These are phyloP conservation scores for Xylariales sp. DNA, from an alignment of 2,329 filamentous ascomycete species.

Conservation along the genomic window DNA sequence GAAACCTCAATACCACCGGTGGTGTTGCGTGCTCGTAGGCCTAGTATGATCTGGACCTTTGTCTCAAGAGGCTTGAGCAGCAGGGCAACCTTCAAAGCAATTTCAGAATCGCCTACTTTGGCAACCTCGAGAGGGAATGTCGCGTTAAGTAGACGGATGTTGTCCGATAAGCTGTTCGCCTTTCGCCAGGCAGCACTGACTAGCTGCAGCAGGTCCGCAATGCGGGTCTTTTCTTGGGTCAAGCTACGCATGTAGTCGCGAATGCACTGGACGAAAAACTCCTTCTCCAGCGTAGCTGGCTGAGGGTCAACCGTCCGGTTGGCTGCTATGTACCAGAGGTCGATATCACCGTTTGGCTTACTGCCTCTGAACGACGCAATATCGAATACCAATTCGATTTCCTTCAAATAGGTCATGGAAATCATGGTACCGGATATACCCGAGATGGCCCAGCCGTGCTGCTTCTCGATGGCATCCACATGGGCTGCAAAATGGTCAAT, in stretches of 20 bases:
- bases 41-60: constrained; percentile 61
- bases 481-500: constrained; percentile 48
- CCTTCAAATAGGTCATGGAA: constrained; percentile 70
- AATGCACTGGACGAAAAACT: constrained; percentile 72
- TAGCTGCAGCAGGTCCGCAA: constrained; percentile 53
- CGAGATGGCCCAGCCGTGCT: constrained; percentile 68
- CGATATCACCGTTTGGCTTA: constrained; percentile 52
- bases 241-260: constrained; percentile 62
- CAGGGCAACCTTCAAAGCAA: constrained; percentile 58
- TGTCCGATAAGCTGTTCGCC: constrained; percentile 53
- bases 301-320: constrained; percentile 47
- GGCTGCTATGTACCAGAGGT: constrained; percentile 66
- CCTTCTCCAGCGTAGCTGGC: constrained; percentile 60
- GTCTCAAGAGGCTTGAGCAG: constrained; percentile 63
- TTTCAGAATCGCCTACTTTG: constrained; percentile 60
- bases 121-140: constrained; percentile 61
- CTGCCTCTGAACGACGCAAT: constrained; percentile 52
- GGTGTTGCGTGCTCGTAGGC: constrained; percentile 42
- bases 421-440: constrained; percentile 57
- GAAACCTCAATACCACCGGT: constrained; percentile 49
- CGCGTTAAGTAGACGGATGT: constrained; percentile 58
- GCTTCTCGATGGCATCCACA: constrained; percentile 60
- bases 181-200: constrained; percentile 64
- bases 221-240: constrained; percentile 50
- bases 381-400: constrained; percentile 72